A percentile compares a stretch with the other conserved stretches of the same genome.
Evolutionary conservation across 2,329 filamentous ascomycete genomes (phyloP).

Genomic region (Claviceps arundinis): DNA sequence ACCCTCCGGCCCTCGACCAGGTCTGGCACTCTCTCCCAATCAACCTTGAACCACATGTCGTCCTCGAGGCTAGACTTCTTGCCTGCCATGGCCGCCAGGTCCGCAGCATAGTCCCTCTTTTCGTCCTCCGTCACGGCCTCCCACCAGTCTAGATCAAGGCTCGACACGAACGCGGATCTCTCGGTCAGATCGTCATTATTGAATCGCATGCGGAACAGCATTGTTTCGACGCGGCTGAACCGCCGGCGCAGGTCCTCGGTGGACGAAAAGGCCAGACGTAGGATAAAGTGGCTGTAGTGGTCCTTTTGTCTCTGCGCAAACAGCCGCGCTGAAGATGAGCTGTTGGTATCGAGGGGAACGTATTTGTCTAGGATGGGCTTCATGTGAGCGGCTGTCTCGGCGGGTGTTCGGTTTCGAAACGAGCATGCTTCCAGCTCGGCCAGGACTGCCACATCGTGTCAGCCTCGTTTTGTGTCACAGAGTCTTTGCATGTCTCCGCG

Average conservation of each 20-base stretch:
- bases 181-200: constrained; percentile 64
- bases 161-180: constrained; percentile 60
- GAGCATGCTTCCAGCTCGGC: constrained; percentile 87
- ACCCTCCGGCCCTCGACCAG: constrained; percentile 70
- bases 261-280: constrained; percentile 80
- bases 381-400: constrained; percentile 75
- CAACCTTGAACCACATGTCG: constrained; percentile 88
- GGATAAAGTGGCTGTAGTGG: constrained; percentile 95
- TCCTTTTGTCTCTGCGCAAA: constrained; percentile 76
- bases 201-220: constrained; percentile 76
- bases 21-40: constrained; percentile 88
- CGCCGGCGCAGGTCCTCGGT: constrained; percentile 82
- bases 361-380: constrained; percentile 77
- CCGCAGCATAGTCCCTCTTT: constrained; percentile 46
- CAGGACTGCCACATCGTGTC: constrained; percentile 43
- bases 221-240: constrained; percentile 76
- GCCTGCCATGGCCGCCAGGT: constrained; percentile 40
- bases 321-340: constrained; percentile 45
- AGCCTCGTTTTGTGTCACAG: not conserved
- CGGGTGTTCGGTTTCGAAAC: constrained; percentile 77
- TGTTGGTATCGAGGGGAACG: constrained; percentile 66
- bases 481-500: not conserved
- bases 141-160: constrained; percentile 79
- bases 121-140: constrained; percentile 71
- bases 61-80: constrained; percentile 45